A percentile compares a stretch with the other conserved stretches of the same genome.
Conservation (phyloP, 305 asterid species). For the Euphrasia arctica region DNA sequence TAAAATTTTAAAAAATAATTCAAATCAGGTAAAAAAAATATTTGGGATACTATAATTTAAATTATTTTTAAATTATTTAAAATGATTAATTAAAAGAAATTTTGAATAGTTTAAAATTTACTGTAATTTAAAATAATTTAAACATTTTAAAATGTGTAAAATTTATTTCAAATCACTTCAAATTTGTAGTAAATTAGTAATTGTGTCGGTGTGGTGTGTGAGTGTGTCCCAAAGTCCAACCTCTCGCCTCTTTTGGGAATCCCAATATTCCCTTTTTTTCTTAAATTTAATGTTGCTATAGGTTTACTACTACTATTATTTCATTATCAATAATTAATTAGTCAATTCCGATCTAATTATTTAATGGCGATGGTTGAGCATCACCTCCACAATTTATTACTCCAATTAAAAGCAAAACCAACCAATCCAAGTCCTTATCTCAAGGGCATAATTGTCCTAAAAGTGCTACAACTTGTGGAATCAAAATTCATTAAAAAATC, state of each 20-base stretch:
- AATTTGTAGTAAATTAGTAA: not conserved
- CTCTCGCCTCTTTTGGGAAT: slow-evolving; percentile 30
- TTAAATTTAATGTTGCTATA: slow-evolving; percentile 2
- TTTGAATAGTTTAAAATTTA: no score
- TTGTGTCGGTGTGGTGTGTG: slow-evolving; percentile 31
- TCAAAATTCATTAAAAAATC: not conserved
- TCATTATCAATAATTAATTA: slow-evolving; percentile 15
- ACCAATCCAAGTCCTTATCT: not conserved
- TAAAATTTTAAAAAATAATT: no score
- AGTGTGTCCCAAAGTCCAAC: slow-evolving; percentile 23
- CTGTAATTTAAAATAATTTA: no score
- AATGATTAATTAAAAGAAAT: no score
- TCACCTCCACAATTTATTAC: not conserved
- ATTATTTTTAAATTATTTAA: no score
- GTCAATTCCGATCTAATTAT: slow-evolving; percentile 13
- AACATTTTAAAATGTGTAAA: no score
- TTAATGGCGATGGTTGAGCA: slow-evolving; percentile 9
- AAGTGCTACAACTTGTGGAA: not conserved
- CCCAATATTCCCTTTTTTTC: slow-evolving; percentile 32
- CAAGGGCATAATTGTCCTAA: not conserved
- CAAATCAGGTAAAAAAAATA: no score
- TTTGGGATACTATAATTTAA: no score
- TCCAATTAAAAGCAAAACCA: not conserved
- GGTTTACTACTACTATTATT: not conserved
- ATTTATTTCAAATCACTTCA: no score